Conservation (phyloP, 371 early-diverging fungal genomes). For the Mortierella sp. region DNA sequence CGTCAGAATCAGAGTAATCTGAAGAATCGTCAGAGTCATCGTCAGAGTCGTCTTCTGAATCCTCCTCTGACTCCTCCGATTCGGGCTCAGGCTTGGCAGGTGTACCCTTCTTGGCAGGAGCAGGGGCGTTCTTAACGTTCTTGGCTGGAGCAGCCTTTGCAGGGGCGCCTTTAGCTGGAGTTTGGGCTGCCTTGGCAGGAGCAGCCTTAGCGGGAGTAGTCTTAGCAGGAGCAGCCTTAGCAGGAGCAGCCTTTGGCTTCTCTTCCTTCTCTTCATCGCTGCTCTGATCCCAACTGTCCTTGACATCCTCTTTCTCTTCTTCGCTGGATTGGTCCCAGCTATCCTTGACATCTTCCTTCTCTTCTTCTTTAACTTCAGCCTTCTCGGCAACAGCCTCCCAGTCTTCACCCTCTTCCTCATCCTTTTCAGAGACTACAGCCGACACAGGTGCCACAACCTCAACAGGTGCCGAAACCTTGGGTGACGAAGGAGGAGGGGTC, state of each 20-base stretch:
- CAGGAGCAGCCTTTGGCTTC: slow-evolving; percentile 38
- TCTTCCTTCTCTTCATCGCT: slow-evolving; percentile 60
- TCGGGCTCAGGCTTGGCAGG: slow-evolving; percentile 41
- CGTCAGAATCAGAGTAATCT: slow-evolving; percentile 65
- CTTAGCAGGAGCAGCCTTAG: slow-evolving; percentile 35
- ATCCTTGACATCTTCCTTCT: slow-evolving; percentile 61
- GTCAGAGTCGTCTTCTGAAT: slow-evolving; percentile 64
- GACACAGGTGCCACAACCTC: slow-evolving; percentile 35
- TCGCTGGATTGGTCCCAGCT: slow-evolving; percentile 56
- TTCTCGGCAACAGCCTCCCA: slow-evolving; percentile 59
- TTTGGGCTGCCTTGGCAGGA: slow-evolving; percentile 38
- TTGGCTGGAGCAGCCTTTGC: slow-evolving; percentile 46
- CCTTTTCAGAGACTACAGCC: slow-evolving; percentile 57
- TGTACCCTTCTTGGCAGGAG: slow-evolving; percentile 53
- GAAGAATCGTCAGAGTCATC: slow-evolving; percentile 64
- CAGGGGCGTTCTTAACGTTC: slow-evolving; percentile 48
- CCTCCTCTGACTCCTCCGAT: slow-evolving; percentile 55
- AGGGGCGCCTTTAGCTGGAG: slow-evolving; percentile 52
- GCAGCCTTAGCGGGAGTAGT: slow-evolving; percentile 39
- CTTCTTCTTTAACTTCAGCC: slow-evolving; percentile 41
- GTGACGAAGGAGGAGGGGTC: slow-evolving; percentile 49
- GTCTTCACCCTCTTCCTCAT: slow-evolving; percentile 59
- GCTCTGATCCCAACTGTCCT: slow-evolving; percentile 78
- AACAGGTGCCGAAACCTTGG: slow-evolving; percentile 39
- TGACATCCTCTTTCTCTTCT: slow-evolving; percentile 60